Percentiles rank a stretch among this genome's conserved stretches.
phyloP scores from a whole-genome alignment of 352 stramenopile species.

The Globisporangium heterothallicum region DNA sequence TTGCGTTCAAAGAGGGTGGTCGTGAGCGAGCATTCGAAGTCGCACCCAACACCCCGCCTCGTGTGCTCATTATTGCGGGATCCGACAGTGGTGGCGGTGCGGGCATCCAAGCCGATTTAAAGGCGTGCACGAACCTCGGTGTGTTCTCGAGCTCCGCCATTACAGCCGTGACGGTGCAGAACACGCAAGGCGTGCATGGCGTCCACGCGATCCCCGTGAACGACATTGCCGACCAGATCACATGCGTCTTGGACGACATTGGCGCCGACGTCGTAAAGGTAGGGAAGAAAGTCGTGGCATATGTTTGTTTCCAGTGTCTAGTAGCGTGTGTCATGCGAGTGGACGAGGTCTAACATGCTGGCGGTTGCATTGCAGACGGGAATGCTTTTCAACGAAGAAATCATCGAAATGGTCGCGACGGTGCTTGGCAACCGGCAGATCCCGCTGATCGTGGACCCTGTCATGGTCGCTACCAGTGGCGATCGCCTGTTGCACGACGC shows the following conservation, averaged over 20 bases:
- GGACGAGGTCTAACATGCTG: neutral
- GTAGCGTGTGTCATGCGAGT: neutral
- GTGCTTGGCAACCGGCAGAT: constrained; percentile 43
- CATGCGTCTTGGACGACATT: constrained; percentile 87
- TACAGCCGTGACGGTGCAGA: constrained; percentile 91
- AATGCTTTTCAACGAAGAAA: constrained; percentile 86
- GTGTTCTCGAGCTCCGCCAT: constrained; percentile 82
- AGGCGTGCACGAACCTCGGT: constrained; percentile 85
- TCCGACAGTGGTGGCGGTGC: constrained; percentile 88
- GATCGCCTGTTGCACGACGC: constrained; percentile 76
- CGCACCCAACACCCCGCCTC: constrained; percentile 8
- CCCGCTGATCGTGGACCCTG: constrained; percentile 88
- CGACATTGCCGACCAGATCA: constrained; percentile 77
- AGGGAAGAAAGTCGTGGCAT: neutral
- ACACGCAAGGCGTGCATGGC: constrained; percentile 49
- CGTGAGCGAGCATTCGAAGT: neutral
- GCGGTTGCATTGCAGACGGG: constrained; percentile 50
- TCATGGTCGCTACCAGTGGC: constrained; percentile 91
- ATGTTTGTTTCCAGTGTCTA: neutral
- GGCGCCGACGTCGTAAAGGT: constrained; percentile 85
- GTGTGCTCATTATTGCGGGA: constrained; percentile 90
- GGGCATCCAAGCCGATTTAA: constrained; percentile 92
- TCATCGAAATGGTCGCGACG: constrained; percentile 65
- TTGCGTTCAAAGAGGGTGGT: neutral
- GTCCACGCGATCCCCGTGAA: constrained; percentile 47